A percentile compares a stretch with the other conserved stretches of the same genome.
phyloP scores from a whole-genome alignment of 768 basidiomycete species.

The Xerocomus spinulosus region DNA sequence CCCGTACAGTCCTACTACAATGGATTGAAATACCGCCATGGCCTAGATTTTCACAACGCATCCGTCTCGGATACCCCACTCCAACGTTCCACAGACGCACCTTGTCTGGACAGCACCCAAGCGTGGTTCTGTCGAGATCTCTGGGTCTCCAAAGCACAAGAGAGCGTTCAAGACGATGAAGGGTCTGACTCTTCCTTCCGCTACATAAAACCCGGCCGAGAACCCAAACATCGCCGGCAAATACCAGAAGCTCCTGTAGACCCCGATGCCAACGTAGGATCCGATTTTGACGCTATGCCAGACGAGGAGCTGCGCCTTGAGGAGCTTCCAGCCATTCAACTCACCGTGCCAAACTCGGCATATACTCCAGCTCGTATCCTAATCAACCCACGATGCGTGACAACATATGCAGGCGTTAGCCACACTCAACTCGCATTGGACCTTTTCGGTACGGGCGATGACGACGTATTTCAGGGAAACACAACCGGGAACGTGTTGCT shows the following conservation, averaged over 20 bases:
- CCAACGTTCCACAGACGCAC: constrained; percentile 67
- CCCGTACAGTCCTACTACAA: constrained; percentile 95
- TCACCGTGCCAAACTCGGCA: constrained; percentile 81
- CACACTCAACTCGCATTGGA: constrained; percentile 95
- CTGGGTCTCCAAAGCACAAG: constrained; percentile 85
- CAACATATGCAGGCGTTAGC: constrained; percentile 95
- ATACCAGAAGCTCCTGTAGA: constrained; percentile 39
- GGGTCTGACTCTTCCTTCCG: constrained; percentile 15
- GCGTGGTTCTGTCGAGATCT: constrained; percentile 98
- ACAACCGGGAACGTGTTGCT: constrained; percentile 71
- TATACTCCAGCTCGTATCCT: constrained; percentile 88
- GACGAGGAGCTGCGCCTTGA: constrained; percentile 44
- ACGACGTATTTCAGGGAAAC: constrained; percentile 48
- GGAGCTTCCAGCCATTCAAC: constrained; percentile 28
- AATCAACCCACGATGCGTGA: constrained; percentile 94
- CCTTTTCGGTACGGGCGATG: constrained; percentile 77
- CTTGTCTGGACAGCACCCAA: constrained; percentile 93
- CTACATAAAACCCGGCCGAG: constrained; percentile 19
- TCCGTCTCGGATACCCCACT: constrained; percentile 52
- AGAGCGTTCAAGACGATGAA: constrained; percentile 60
- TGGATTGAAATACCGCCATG: constrained; percentile 80
- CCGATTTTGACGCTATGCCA: constrained; percentile 85
- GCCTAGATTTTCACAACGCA: constrained; percentile 76
- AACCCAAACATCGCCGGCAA: constrained; percentile 30
- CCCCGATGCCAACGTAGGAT: constrained; percentile 77